Base-by-base conservation (phyloP, 371 early-diverging fungal species). In the Vairimorpha necatrix region DNA sequence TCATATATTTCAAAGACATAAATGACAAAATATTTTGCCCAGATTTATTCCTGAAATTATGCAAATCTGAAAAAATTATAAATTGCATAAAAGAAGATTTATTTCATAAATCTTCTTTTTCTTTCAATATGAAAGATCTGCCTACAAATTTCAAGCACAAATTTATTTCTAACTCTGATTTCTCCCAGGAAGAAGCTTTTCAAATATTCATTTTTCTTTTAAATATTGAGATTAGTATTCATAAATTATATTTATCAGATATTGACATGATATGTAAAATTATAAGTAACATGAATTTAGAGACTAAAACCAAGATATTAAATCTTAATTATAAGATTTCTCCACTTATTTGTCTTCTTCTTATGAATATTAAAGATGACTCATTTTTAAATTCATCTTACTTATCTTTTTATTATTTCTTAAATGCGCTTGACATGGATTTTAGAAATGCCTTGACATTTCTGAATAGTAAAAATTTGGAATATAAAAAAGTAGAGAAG, bases 311-410 rank as follows among this genome's bases (percentile, higher is more conserved):
- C 14, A 20, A 33, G 13, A 18, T 72, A 16, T 63, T 72, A 28
- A 65, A 36, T 32, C 28, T 30, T n/a, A 36, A 36, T 24, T 39
- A 65, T 24, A 50, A 38, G 22, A 38, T 72, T 39, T 62, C 73
- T 65, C 73, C 73, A 1, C n/a, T 72, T n/a, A n/a, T 34, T n/a
- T 39, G 60, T 50, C 14, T 53, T 28, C 24, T 72, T 32, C 30
- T 72, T 24, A 24, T 38, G n/a, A 36, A n/a, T 9, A 65, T 72
- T 28, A 54, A 38, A 3, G 11, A 30, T 9, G 20, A 6, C n/a
- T 26, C 18, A 18, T 22, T 72, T 13, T 18, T 11, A 9, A 53
- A 26, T 26, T 26, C 16, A 13, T 42, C 38, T 32, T 30, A 34
- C 16, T 28, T n/a, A 53, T n/a, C 42, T 53, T 36, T 62, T 50